These are phyloP conservation scores for Scopulariopsis brevicaulis DNA, from an alignment of 2,329 filamentous ascomycete species.

Conservation along the genomic window DNA sequence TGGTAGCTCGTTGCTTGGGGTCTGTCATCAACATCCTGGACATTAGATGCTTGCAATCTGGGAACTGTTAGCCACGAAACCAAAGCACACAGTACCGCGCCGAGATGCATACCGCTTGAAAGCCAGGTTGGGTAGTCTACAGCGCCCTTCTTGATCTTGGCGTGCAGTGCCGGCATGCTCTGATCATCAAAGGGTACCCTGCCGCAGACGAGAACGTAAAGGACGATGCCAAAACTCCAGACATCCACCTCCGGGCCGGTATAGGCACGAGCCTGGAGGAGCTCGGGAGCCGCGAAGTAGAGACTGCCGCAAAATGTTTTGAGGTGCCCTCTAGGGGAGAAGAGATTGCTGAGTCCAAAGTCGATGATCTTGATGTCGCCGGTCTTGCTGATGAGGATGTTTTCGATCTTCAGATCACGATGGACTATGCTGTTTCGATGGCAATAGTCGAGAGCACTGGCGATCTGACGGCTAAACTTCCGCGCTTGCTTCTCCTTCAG, in stretches of 20 bases:
- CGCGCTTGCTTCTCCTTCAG: conserved; percentile 97
- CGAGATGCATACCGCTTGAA: conserved; percentile 58
- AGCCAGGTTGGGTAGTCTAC: conserved; percentile 96
- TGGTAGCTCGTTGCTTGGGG: conserved; percentile 71
- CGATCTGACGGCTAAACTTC: conserved; percentile 95
- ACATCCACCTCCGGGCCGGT: conserved; percentile 94
- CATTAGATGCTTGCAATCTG: conserved; percentile 89
- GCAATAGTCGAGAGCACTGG: conserved; percentile 92
- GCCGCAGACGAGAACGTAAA: conserved; percentile 93
- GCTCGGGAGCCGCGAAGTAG: conserved; percentile 92
- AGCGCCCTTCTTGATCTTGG: conserved; percentile 94
- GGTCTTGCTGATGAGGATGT: conserved; percentile 97
- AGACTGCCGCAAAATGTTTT: conserved; percentile 97
- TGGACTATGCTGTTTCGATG: conserved; percentile 98
- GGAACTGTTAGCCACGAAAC: conserved; percentile 3
- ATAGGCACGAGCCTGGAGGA: conserved; percentile 88
- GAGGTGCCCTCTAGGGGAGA: conserved; percentile 71
- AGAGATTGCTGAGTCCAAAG: conserved; percentile 94
- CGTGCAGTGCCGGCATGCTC: conserved; percentile 95
- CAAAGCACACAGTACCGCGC: not conserved
- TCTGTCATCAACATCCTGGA: conserved; percentile 95
- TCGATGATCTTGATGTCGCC: conserved; percentile 99
- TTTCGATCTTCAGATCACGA: conserved; percentile 95
- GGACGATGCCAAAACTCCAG: conserved; percentile 97
- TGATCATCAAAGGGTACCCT: conserved; percentile 99